Percentiles rank a stretch among this genome's conserved stretches.
These are phyloP conservation scores for Trichoderma aggressivum DNA, from an alignment of 2,329 filamentous ascomycete genomes.

Conservation along the genomic window DNA sequence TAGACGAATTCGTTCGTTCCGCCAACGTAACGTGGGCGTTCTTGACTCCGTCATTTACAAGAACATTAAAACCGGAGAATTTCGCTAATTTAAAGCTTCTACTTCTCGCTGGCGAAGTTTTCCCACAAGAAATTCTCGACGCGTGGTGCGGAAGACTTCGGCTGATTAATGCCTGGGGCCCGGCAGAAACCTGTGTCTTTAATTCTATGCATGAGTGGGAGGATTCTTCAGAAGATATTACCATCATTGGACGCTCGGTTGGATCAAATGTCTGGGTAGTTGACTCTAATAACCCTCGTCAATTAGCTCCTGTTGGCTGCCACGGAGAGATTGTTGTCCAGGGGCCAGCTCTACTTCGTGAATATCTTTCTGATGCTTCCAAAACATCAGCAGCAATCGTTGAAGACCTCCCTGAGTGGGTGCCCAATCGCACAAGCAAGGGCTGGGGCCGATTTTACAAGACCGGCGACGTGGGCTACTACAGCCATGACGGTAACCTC, in stretches of 20 bases:
- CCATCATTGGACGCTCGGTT: not conserved
- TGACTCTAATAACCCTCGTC: not conserved
- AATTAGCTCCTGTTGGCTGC: not conserved
- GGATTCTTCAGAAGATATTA: not conserved
- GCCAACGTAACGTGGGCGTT: not conserved
- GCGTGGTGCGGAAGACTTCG: constrained; percentile 1
- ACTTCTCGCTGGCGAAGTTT: not conserved
- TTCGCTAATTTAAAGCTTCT: not conserved
- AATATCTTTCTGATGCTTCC: constrained; percentile 10
- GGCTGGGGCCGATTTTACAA: constrained; percentile 9
- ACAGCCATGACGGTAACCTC: not conserved
- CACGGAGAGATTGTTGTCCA: constrained; percentile 11
- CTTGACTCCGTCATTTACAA: constrained; percentile 11
- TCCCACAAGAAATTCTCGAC: constrained; percentile 1
- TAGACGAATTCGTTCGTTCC: not conserved
- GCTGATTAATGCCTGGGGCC: constrained; percentile 17
- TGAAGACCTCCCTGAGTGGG: not conserved
- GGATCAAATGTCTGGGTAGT: constrained; percentile 14
- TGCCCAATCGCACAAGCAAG: not conserved
- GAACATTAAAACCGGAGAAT: not conserved
- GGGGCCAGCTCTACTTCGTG: constrained; percentile 9
- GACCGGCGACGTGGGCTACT: constrained; percentile 10
- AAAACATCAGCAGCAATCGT: not conserved
- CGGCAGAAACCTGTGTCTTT: constrained; percentile 11
- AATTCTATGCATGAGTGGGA: constrained; percentile 9